phyloP scores from a whole-genome alignment of 2,329 filamentous ascomycete species.

The Sarocladium strictum region DNA sequence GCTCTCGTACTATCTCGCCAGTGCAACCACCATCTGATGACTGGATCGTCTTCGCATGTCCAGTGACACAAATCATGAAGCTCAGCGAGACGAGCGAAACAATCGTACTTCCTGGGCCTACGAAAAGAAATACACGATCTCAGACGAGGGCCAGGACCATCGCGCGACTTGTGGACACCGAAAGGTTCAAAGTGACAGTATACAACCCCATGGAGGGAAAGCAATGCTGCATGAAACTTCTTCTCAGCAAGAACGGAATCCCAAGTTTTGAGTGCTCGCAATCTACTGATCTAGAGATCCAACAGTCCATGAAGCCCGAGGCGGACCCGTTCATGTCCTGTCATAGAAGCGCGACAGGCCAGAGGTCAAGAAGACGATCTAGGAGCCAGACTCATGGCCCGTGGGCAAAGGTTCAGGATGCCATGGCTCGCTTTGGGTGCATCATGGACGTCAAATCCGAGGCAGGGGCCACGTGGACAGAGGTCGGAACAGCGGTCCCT shows the following conservation, averaged over 20 bases:
- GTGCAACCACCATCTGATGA: background rate
- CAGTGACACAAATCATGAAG: constrained; percentile 1
- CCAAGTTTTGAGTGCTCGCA: constrained; percentile 16
- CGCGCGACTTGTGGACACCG: background rate
- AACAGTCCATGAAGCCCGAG: no score
- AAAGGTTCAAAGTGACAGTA: background rate
- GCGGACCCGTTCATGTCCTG: no score
- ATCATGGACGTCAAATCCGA: constrained; percentile 16
- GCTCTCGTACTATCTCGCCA: background rate
- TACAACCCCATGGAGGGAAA: constrained; percentile 1
- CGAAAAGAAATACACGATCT: background rate
- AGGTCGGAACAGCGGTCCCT: background rate
- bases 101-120: background rate
- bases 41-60: constrained; percentile 1
- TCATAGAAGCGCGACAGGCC: background rate
- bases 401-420: constrained; percentile 15
- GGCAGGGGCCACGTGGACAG: constrained; percentile 13
- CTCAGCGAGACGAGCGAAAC: background rate
- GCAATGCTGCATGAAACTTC: constrained; percentile 14
- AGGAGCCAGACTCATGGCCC: constrained; percentile 10
- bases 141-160: background rate
- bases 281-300: background rate
- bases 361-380: background rate
- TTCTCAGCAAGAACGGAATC: constrained; percentile 18
- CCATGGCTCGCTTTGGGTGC: constrained; percentile 18